Percentiles rank a stretch among this genome's conserved stretches.
These are phyloP conservation scores for Luffa acutangula DNA, from an alignment of 306 rosid species.

Conservation along the genomic window DNA sequence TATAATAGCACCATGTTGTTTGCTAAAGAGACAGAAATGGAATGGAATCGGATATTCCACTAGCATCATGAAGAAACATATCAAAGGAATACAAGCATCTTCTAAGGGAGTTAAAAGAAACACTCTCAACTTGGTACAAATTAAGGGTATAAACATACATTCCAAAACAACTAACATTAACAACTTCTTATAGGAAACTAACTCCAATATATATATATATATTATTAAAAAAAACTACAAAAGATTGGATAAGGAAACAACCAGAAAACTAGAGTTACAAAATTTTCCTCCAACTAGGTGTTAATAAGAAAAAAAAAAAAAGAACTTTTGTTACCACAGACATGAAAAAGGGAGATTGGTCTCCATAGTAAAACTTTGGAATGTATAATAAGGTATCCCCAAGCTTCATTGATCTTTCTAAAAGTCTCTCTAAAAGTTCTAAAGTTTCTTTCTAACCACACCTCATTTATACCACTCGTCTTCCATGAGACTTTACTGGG, in stretches of 20 bases:
- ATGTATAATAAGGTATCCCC: neutral
- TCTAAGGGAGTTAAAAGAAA: neutral
- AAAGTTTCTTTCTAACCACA: neutral
- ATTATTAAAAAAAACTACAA: neutral
- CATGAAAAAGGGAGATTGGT: neutral
- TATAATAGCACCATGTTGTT: neutral
- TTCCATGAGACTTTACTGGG: neutral
- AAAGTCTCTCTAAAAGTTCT: neutral
- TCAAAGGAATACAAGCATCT: neutral
- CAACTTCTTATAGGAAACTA: neutral
- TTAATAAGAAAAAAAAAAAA: neutral
- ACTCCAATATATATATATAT: neutral
- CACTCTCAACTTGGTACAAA: neutral
- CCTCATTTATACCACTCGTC: neutral
- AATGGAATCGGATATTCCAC: neutral
- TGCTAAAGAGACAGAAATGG: neutral
- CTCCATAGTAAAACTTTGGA: neutral
- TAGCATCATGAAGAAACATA: neutral
- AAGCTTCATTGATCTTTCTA: neutral
- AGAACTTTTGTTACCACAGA: neutral
- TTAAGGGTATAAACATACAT: neutral
- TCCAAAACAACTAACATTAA: neutral
- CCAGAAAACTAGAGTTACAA: neutral
- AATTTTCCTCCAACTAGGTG: neutral
- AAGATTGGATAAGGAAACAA: neutral